Evolutionary conservation across 176 grass and related monocot species (phyloP).

Genomic region (Microstegium vimineum): DNA sequence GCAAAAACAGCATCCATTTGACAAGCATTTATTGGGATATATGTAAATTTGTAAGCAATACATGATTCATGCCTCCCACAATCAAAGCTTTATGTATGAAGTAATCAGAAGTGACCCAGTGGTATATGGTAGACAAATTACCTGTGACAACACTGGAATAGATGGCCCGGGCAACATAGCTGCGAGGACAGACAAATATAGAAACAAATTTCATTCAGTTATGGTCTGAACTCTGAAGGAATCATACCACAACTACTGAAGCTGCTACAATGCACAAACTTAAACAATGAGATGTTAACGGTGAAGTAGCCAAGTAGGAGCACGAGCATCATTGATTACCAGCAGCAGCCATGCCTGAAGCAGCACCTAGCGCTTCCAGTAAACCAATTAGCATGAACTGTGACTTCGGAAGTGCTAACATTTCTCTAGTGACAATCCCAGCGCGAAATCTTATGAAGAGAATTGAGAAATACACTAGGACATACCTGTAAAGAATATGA

Average conservation of each 20-base stretch:
- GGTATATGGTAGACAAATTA: constrained; percentile 21
- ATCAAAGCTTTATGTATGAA: not conserved
- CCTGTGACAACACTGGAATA: constrained; percentile 94
- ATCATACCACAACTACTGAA: not conserved
- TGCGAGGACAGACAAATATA: constrained; percentile 28
- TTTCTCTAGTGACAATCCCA: constrained; percentile 74
- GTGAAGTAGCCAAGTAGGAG: no score
- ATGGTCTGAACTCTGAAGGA: constrained; percentile 8
- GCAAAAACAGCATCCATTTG: not conserved
- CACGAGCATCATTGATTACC: constrained; percentile 36
- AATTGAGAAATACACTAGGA: constrained; percentile 78
- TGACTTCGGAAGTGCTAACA: constrained; percentile 82
- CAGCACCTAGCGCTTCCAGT: constrained; percentile 76
- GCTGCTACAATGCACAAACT: not conserved
- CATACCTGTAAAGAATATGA: constrained; percentile 49
- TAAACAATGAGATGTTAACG: not conserved
- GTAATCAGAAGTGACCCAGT: not conserved
- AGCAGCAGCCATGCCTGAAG: constrained; percentile 91
- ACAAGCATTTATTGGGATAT: not conserved
- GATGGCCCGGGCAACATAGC: constrained; percentile 83
- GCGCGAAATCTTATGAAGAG: constrained; percentile 52
- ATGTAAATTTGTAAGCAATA: not conserved
- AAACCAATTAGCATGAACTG: constrained; percentile 65
- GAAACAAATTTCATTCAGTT: not conserved
- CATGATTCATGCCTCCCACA: not conserved